A percentile compares a stretch with the other conserved stretches of the same genome.
phyloP scores from a whole-genome alignment of 1,139 yeast species.

The Nadsonia commutata region DNA sequence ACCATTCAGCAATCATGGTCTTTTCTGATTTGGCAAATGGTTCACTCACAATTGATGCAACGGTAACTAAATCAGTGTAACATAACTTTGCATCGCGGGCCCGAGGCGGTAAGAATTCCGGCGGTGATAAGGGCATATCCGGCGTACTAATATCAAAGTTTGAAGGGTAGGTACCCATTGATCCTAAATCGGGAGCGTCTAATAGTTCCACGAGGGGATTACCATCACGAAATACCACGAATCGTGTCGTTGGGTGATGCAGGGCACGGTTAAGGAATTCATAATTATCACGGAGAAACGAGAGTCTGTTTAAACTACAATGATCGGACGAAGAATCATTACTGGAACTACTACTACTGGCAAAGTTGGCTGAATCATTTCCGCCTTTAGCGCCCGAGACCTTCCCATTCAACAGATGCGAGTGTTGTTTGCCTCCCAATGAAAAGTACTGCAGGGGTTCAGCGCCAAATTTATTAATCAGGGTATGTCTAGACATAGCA shows the following conservation, averaged over 20 bases:
- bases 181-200: neutral
- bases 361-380: no score
- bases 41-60: constrained; percentile 18
- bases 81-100: constrained; percentile 7
- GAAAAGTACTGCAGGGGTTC: constrained; percentile 12
- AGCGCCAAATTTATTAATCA: constrained; percentile 9
- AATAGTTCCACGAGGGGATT: constrained; percentile 17
- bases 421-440: constrained; percentile 36
- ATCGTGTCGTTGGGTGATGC: constrained; percentile 36
- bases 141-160: no score
- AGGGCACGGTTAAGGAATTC: constrained; percentile 44
- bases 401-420: neutral
- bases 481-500: neutral
- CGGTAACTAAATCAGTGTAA: constrained; percentile 13
- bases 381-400: no score
- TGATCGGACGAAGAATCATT: neutral
- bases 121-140: neutral
- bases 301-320: constrained; percentile 48
- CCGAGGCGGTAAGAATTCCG: constrained; percentile 1
- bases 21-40: constrained; percentile 19
- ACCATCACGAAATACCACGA: constrained; percentile 35
- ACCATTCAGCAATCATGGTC: constrained; percentile 19
- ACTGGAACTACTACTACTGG: no score
- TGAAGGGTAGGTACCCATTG: neutral
- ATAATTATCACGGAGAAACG: constrained; percentile 57